phyloP scores from a whole-genome alignment of 495 filamentous ascomycete species.

The Filosporella fistucella region DNA sequence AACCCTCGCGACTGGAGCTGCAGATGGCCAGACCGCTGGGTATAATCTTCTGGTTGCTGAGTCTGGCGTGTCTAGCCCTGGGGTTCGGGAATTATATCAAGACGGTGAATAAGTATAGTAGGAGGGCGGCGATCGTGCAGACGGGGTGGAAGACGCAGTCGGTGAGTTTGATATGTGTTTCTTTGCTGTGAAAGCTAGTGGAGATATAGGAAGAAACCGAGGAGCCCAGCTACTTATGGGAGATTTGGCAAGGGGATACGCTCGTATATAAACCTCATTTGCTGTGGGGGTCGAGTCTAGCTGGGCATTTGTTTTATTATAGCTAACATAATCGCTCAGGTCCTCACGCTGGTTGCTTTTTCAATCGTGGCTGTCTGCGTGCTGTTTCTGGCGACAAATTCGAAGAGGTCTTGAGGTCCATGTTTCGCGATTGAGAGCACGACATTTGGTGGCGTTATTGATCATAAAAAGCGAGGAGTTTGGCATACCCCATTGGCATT shows the following conservation, averaged over 20 bases:
- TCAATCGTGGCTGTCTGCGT: slow-evolving; percentile 77
- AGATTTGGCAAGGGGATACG: too few species aligned
- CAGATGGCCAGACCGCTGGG: slow-evolving; percentile 80
- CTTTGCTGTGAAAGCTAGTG: neutral
- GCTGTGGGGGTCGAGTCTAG: too few species aligned
- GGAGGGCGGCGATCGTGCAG: slow-evolving; percentile 79
- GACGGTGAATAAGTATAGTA: slow-evolving; percentile 80
- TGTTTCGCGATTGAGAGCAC: too few species aligned
- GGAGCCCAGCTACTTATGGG: too few species aligned
- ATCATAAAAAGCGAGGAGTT: too few species aligned
- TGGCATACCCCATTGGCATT: too few species aligned
- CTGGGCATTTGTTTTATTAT: too few species aligned
- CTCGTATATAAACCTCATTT: too few species aligned
- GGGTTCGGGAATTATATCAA: slow-evolving; percentile 85
- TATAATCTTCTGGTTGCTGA: slow-evolving; percentile 80
- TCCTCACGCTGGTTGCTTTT: slow-evolving; percentile 71
- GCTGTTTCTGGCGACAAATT: slow-evolving; percentile 35
- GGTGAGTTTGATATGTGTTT: slow-evolving; percentile 39
- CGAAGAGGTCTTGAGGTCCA: slow-evolving; percentile 13
- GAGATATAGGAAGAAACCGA: neutral
- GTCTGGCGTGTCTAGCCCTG: slow-evolving; percentile 65
- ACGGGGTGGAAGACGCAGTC: slow-evolving; percentile 89
- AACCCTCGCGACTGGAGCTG: slow-evolving; percentile 65
- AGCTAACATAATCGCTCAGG: too few species aligned
- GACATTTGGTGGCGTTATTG: too few species aligned